A percentile compares a stretch with the other conserved stretches of the same genome.
Evolutionary conservation across 805 yeast genomes (phyloP).

Genomic region (Lachancea waltii): DNA sequence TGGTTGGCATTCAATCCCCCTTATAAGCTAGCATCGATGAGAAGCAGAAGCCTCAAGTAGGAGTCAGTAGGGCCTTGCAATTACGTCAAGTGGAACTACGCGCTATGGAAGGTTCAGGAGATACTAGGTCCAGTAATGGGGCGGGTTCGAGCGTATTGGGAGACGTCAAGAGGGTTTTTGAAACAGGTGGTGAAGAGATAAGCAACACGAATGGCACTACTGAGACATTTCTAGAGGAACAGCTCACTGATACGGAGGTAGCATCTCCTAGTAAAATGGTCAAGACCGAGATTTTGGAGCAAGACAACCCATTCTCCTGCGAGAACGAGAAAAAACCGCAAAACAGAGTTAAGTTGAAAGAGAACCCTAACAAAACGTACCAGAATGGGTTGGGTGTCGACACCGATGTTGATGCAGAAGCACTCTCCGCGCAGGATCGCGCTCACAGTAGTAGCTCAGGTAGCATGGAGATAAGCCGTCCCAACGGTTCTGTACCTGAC

Average conservation of each 20-base stretch:
- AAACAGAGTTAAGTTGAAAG: neutral
- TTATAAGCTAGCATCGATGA: neutral
- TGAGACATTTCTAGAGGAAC: neutral
- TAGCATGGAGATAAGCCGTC: conserved; percentile 11
- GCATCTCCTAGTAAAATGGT: conserved; percentile 11
- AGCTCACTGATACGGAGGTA: neutral
- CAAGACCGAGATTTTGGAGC: conserved; percentile 24
- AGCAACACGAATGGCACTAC: neutral
- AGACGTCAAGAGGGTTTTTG: conserved; percentile 5
- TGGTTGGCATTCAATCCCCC: neutral
- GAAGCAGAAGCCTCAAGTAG: neutral
- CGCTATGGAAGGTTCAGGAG: conserved; percentile 4
- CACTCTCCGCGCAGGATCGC: neutral
- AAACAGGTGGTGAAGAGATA: neutral
- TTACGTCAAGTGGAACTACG: neutral
- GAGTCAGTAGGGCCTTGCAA: neutral
- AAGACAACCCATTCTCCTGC: conserved; percentile 28
- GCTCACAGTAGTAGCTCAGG: conserved; percentile 15
- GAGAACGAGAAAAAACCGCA: conserved; percentile 1
- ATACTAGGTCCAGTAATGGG: neutral
- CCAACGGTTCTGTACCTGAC: neutral
- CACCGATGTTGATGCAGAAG: conserved; percentile 7
- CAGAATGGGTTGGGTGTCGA: neutral
- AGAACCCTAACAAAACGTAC: conserved; percentile 15
- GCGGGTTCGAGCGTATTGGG: conserved; percentile 4